Conservation (phyloP, 129 eudicot species). For the Artemisia argyi region DNA sequence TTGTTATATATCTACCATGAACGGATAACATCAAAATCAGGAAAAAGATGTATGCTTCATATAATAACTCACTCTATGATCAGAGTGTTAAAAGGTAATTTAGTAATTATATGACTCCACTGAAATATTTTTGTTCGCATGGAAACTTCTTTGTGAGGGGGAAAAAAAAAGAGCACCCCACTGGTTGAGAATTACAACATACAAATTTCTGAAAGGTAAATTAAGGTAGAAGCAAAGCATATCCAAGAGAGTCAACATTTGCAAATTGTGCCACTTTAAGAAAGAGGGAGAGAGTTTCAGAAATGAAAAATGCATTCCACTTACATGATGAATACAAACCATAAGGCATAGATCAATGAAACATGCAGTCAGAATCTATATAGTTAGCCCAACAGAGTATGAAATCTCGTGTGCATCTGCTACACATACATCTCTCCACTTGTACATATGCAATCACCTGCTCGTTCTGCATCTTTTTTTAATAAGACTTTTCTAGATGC, state of each 20-base stretch:
- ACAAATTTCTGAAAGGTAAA: slow-evolving; percentile 5
- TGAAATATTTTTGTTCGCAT: not conserved
- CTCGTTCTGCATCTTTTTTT: not conserved
- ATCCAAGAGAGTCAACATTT: not conserved
- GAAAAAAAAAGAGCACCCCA: slow-evolving; percentile 15
- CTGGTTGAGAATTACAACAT: not conserved
- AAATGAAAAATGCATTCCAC: not conserved
- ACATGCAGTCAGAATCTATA: not conserved
- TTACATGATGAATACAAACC: not conserved
- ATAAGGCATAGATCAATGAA: not conserved
- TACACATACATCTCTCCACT: not conserved
- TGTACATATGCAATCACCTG: not conserved
- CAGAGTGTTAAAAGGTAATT: not conserved
- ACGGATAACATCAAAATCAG: slow-evolving; percentile 1
- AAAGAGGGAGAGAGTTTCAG: not conserved
- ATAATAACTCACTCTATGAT: slow-evolving; percentile 6
- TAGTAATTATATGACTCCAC: not conserved
- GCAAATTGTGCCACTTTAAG: not conserved
- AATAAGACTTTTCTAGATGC: not conserved
- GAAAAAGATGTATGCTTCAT: not conserved
- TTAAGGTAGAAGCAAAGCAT: slow-evolving; percentile 16
- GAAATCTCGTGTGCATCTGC: not conserved
- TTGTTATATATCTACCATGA: slow-evolving; percentile 15
- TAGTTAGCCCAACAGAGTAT: not conserved
- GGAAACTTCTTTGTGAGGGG: slow-evolving; percentile 12